A percentile compares a stretch with the other conserved stretches of the same genome.
Evolutionary conservation across 2,329 filamentous ascomycete species (phyloP).

Genomic region (Ophiostoma triangulosporum): DNA sequence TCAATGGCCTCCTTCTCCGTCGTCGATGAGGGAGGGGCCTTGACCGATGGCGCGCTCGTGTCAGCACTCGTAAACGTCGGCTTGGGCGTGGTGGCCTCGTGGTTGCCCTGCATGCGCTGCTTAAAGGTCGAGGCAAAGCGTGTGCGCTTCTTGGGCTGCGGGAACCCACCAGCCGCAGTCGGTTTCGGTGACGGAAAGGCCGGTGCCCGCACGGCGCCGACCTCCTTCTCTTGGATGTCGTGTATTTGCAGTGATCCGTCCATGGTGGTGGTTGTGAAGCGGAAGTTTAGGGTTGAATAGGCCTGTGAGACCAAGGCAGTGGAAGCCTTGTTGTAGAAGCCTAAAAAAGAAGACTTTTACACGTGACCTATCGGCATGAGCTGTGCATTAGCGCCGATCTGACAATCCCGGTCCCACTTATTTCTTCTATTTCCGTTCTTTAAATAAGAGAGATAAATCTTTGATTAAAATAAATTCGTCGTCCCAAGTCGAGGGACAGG

Average conservation of each 20-base stretch:
- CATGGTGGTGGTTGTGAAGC: conserved; percentile 16
- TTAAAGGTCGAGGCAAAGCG: conserved; percentile 63
- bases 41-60: neutral
- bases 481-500: conserved; percentile 11
- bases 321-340: neutral
- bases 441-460: neutral
- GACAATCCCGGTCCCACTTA: neutral
- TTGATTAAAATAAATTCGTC: neutral
- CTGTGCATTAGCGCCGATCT: conserved; percentile 16
- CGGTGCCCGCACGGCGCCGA: conserved; percentile 45
- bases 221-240: conserved; percentile 67
- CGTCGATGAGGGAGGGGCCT: neutral
- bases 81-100: neutral
- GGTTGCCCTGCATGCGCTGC: conserved; percentile 28
- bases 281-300: too few relatives aligned
- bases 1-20: conserved; percentile 65
- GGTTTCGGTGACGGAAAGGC: conserved; percentile 45
- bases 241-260: conserved; percentile 42
- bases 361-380: conserved; percentile 11
- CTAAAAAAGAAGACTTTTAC: neutral
- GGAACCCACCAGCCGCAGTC: conserved; percentile 50
- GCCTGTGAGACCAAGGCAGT: too few relatives aligned
- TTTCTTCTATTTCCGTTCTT: conserved; percentile 6
- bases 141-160: conserved; percentile 69
- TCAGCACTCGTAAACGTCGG: neutral